Evolutionary conservation across 495 filamentous ascomycete species (phyloP), one percentile per base, ranked within the genome.

Genomic region (Filosporella fistucella): DNA sequence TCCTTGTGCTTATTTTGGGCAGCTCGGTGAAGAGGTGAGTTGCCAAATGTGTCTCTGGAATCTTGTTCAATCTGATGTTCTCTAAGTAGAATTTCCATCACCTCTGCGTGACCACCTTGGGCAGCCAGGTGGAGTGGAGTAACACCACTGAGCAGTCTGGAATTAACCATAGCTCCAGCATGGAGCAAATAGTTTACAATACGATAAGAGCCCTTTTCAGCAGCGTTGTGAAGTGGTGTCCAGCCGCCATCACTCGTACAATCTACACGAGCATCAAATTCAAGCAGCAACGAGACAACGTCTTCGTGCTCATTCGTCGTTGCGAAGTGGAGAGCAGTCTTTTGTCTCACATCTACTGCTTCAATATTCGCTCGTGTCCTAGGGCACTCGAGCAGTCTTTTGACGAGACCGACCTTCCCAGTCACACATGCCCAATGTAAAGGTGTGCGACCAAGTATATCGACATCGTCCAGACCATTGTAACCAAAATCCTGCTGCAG

Each of bases 201-300:
- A 14, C 63, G 64, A 44, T 69, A 68, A 47, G 60, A 67, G 0
- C 76, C 79, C 33, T 72, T 70, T 42, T 81, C 72, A 25, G 72
- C 76, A 3, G 81, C 80, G 59, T 82, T 79, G 49, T 84, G 81
- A 1, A 84, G 64, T 8, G 81, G 68, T 26, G 78, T 82, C 80
- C 80, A 84, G 10, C 71, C 71, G 28, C 49, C 41, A 40, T 52
- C 51, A 17, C 43, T 48, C 14, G 24, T 78, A 75, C 76, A 72
- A 56, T 74, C 66, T 9, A 81, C 65, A 52, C 74, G 56, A 4
- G 81, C 79, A 5, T 65, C 64, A 49, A 75, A 63, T 13, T 58
- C 45, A 21, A 85, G 57, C 12, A 86, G 62, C 44, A 83, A 49
- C 49, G 64, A 59, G 12, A 84, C 73, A 44, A 82, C 76, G 47